These are phyloP conservation scores for Corymbia maculata DNA, from an alignment of 345 rosid genomes.

Conservation along the genomic window DNA sequence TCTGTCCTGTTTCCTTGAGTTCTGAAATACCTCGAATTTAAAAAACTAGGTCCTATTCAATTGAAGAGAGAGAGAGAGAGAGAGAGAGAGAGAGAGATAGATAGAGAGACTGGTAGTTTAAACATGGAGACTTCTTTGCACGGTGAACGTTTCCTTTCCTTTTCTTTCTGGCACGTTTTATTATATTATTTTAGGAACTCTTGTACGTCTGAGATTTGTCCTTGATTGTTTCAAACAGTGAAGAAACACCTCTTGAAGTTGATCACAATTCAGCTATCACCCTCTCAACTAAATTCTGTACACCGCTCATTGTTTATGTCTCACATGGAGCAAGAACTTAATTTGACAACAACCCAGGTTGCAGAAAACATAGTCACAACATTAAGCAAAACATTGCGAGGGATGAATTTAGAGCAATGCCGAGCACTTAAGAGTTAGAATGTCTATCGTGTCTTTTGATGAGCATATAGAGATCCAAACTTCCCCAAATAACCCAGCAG, in stretches of 20 bases:
- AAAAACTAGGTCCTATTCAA: too few relatives aligned
- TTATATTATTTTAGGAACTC: rapidly evolving
- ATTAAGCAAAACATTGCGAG: background rate
- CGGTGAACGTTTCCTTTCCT: background rate
- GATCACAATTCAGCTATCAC: background rate
- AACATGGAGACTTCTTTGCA: background rate
- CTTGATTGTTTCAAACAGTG: background rate
- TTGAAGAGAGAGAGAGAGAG: too few relatives aligned
- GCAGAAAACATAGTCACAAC: background rate
- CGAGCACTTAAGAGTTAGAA: too few relatives aligned
- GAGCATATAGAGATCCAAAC: too few relatives aligned
- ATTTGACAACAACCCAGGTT: background rate
- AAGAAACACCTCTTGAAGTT: background rate
- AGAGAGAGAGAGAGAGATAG: background rate
- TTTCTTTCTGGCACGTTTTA: rapidly evolving
- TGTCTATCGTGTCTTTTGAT: too few relatives aligned
- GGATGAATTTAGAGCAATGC: too few relatives aligned
- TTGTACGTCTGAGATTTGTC: background rate
- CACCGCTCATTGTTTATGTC: rapidly evolving
- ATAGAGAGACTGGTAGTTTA: too few relatives aligned
- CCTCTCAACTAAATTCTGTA: background rate
- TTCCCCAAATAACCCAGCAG: too few relatives aligned
- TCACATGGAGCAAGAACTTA: too few relatives aligned
- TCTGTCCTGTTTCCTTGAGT: too few relatives aligned
- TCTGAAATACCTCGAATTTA: too few relatives aligned